Conservation (phyloP, 495 filamentous ascomycete species). For the Bacidia rubella region DNA sequence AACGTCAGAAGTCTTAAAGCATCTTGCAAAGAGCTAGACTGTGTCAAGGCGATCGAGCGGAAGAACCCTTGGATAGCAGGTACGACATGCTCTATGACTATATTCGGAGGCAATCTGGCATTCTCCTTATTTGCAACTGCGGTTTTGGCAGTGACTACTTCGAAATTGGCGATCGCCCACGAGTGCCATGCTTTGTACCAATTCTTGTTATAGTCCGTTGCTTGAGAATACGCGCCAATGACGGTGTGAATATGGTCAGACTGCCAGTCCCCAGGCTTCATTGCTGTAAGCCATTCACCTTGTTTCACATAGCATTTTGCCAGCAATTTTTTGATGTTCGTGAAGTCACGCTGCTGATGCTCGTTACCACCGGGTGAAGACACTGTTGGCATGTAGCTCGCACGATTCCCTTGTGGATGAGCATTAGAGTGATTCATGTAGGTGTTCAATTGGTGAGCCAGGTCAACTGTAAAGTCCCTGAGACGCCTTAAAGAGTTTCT, state of each 20-base stretch:
- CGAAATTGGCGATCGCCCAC: constrained; percentile 98
- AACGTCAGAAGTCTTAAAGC: constrained; percentile 83
- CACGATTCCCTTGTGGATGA: constrained; percentile 30
- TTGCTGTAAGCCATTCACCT: constrained; percentile 84
- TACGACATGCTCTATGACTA: constrained; percentile 77
- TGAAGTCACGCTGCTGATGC: constrained; percentile 21
- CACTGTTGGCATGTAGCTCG: constrained; percentile 21
- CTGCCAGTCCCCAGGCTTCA: constrained; percentile 69
- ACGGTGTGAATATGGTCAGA: constrained; percentile 61
- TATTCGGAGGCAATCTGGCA: constrained; percentile 40
- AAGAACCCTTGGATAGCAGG: constrained; percentile 92
- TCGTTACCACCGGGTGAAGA: neutral
- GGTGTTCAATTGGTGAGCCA: constrained; percentile 59
- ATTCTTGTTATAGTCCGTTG: constrained; percentile 77
- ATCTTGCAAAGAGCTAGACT: constrained; percentile 86
- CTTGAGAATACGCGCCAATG: constrained; percentile 72
- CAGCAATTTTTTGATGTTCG: constrained; percentile 53
- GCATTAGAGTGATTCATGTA: constrained; percentile 23
- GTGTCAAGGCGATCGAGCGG: constrained; percentile 82
- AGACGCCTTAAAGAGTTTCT: constrained; percentile 62
- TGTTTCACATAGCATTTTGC: constrained; percentile 91
- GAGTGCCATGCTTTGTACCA: constrained; percentile 99
- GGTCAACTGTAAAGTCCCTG: constrained; percentile 63
- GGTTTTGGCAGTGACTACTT: constrained; percentile 75
- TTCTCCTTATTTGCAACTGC: constrained; percentile 45